These are phyloP conservation scores for Elongisporangium senticosum DNA, from an alignment of 352 stramenopile genomes.

Conservation along the genomic window DNA sequence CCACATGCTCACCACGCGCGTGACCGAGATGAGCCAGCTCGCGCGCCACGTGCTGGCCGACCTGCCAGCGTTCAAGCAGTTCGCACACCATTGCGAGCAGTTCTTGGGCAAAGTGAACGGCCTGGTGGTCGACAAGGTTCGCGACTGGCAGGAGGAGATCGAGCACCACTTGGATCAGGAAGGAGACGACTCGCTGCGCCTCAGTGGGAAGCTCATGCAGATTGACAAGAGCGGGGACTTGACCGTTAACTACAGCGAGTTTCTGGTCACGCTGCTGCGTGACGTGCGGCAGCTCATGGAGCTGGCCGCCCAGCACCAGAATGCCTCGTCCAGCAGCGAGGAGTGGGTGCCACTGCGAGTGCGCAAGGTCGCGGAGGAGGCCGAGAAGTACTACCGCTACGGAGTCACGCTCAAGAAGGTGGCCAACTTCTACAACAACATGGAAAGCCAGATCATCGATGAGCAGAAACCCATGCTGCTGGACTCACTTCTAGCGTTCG, in stretches of 20 bases:
- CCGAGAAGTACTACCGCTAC: conserved; percentile 93
- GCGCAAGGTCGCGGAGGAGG: conserved; percentile 72
- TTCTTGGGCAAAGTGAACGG: conserved; percentile 48
- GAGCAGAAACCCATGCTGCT: conserved; percentile 94
- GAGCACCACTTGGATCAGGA: conserved; percentile 57
- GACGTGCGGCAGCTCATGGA: conserved; percentile 91
- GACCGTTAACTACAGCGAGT: conserved; percentile 92
- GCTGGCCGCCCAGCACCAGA: conserved; percentile 37
- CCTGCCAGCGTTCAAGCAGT: conserved; percentile 47
- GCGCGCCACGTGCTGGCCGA: conserved; percentile 56
- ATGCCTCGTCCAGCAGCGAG: conserved; percentile 9
- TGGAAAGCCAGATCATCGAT: conserved; percentile 92
- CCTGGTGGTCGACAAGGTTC: conserved; percentile 72
- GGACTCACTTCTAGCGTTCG: conserved; percentile 89
- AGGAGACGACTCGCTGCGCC: conserved; percentile 48
- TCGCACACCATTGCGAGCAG: conserved; percentile 52
- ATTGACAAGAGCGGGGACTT: conserved; percentile 86
- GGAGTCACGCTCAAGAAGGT: conserved; percentile 95
- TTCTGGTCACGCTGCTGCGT: conserved; percentile 88
- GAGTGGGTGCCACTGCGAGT: conserved; percentile 70
- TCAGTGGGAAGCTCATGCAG: conserved; percentile 88
- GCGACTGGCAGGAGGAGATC: conserved; percentile 85
- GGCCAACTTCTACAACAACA: conserved; percentile 96
- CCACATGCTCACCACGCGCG: conserved; percentile 56
- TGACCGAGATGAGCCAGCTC: conserved; percentile 48